These are phyloP conservation scores for Torulaspora franciscae DNA, from an alignment of 805 yeast genomes.

Conservation along the genomic window DNA sequence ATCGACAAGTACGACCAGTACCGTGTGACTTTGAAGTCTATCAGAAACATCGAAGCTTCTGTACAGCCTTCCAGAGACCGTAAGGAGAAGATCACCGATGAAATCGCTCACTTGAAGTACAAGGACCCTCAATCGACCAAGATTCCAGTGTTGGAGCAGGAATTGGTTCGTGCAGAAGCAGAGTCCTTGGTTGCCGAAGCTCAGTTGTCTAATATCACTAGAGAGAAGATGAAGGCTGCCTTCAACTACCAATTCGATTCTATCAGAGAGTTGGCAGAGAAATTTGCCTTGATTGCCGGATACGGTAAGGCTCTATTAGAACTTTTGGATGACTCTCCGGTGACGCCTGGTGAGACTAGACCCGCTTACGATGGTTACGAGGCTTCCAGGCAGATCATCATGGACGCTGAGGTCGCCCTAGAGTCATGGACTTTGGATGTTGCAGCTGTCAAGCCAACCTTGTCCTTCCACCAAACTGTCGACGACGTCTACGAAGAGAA, in stretches of 20 bases:
- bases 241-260: conserved; percentile 96
- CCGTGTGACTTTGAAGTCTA: conserved; percentile 89
- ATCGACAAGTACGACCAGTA: conserved; percentile 98
- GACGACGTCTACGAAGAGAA: conserved; percentile 57
- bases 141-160: conserved; percentile 93
- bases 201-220: conserved; percentile 94
- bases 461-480: conserved; percentile 72
- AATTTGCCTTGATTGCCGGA: conserved; percentile 94
- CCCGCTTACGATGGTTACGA: conserved; percentile 98
- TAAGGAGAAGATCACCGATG: conserved; percentile 94
- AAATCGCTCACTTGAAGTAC: conserved; percentile 95
- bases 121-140: conserved; percentile 98
- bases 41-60: conserved; percentile 94
- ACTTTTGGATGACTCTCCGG: conserved; percentile 92
- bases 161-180: conserved; percentile 97
- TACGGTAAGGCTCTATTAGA: conserved; percentile 97
- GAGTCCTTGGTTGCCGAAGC: conserved; percentile 99
- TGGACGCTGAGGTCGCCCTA: conserved; percentile 92
- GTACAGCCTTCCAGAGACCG: conserved; percentile 98
- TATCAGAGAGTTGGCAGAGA: conserved; percentile 90
- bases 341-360: conserved; percentile 98
- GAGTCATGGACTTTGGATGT: conserved; percentile 95
- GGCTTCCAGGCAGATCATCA: conserved; percentile 95
- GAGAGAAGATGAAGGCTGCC: conserved; percentile 96
- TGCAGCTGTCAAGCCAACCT: conserved; percentile 91